These are phyloP conservation scores for Closterium sp. DNA, from an alignment of 139 green algal species.

Conservation along the genomic window DNA sequence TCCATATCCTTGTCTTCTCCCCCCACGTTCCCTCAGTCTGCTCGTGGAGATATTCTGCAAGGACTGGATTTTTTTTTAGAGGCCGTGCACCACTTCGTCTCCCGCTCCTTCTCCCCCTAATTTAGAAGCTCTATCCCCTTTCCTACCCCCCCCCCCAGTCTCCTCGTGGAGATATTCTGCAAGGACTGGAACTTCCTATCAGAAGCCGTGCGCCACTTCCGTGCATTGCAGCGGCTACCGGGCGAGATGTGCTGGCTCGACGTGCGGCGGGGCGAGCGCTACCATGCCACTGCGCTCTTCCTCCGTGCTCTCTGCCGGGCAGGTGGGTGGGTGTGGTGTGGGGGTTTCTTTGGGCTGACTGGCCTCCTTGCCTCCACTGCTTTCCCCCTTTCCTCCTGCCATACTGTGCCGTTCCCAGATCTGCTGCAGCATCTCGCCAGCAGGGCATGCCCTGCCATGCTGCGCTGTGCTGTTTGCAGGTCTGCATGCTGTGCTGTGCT, in stretches of 20 bases:
- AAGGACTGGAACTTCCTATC: conserved; percentile 5
- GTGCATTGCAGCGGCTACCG: not conserved
- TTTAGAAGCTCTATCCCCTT: too few relatives aligned
- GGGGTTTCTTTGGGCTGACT: too few relatives aligned
- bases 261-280: not conserved
- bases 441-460: too few relatives aligned
- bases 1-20: too few relatives aligned
- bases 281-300: not conserved
- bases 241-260: not conserved
- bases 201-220: not conserved
- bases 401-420: too few relatives aligned
- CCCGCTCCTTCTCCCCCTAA: not conserved
- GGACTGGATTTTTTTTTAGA: not conserved
- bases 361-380: too few relatives aligned
- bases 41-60: conserved; percentile 6
- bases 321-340: not conserved
- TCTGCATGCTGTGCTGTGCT: too few relatives aligned
- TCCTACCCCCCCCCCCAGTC: not conserved
- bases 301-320: not conserved
- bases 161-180: conserved; percentile 3
- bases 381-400: too few relatives aligned
- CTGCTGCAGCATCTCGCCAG: too few relatives aligned
- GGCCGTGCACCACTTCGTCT: not conserved
- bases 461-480: too few relatives aligned
- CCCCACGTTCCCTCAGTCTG: not conserved